Evolutionary conservation across 768 basidiomycete genomes (phyloP).

Genomic region (Thelephora ganbajun): DNA sequence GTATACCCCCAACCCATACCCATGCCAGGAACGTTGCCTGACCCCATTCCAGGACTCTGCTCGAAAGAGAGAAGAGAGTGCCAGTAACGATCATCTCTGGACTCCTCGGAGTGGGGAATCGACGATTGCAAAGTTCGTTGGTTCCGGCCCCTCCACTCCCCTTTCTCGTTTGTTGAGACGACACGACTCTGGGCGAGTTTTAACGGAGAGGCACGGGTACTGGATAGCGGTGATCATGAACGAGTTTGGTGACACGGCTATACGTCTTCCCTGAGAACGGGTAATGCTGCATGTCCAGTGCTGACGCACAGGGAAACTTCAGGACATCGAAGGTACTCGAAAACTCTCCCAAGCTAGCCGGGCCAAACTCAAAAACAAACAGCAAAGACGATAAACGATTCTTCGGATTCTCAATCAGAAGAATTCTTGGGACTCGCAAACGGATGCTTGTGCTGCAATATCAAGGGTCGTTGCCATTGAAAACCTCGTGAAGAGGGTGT

Average conservation of each 20-base stretch:
- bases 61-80: constrained; percentile 29
- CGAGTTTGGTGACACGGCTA: constrained; percentile 92
- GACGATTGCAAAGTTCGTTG: constrained; percentile 67
- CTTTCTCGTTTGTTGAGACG: neutral
- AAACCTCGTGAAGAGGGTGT: constrained; percentile 80
- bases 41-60: constrained; percentile 13
- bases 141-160: neutral
- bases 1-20: too few relatives aligned
- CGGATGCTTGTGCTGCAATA: constrained; percentile 96
- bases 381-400: constrained; percentile 82
- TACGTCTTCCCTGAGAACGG: constrained; percentile 21
- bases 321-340: constrained; percentile 83
- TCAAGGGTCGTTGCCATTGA: constrained; percentile 90
- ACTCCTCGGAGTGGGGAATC: constrained; percentile 89
- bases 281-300: neutral
- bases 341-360: neutral
- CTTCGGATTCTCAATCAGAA: constrained; percentile 56
- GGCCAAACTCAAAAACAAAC: constrained; percentile 1
- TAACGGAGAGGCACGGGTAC: constrained; percentile 89
- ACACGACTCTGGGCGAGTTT: constrained; percentile 45
- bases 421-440: constrained; percentile 90
- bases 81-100: constrained; percentile 93
- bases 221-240: constrained; percentile 98
- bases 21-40: too few relatives aligned
- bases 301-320: constrained; percentile 7